Conservation (phyloP, 768 basidiomycete species). For the Pleurotus salmoneostramineus region DNA sequence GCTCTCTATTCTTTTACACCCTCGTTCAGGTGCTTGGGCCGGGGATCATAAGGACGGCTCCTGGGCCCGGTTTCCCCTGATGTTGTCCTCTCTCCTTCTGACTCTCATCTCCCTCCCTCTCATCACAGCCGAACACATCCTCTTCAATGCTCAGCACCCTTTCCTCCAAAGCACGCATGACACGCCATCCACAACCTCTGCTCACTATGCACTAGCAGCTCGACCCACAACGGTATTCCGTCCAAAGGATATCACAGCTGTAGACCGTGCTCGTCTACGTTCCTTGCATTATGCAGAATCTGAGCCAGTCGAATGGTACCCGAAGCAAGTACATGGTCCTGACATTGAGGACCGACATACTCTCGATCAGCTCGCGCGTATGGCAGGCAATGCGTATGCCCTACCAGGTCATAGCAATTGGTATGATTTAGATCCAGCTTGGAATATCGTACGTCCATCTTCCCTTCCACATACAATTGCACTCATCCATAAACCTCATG, state of each 20-base stretch:
- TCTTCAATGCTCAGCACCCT: background rate
- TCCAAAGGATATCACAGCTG: constrained; percentile 46
- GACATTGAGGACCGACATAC: constrained; percentile 80
- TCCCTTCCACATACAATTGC: constrained; percentile 3
- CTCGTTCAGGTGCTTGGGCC: too few species aligned
- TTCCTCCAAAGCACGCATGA: background rate
- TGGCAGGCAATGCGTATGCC: constrained; percentile 89
- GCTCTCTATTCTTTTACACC: background rate
- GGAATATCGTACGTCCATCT: constrained; percentile 44
- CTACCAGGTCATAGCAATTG: constrained; percentile 67
- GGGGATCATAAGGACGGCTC: too few species aligned
- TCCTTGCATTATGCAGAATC: constrained; percentile 47
- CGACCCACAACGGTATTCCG: constrained; percentile 56
- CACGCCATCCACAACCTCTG: background rate
- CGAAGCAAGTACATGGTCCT: constrained; percentile 62
- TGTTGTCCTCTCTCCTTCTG: background rate
- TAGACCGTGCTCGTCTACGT: constrained; percentile 48
- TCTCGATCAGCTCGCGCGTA: constrained; percentile 76
- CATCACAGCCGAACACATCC: background rate
- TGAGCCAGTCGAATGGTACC: constrained; percentile 64
- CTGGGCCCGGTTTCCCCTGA: too few species aligned
- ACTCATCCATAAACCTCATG: constrained; percentile 6
- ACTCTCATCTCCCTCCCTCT: background rate
- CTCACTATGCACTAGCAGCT: constrained; percentile 31
- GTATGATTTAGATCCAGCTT: constrained; percentile 75